Evolutionary conservation across 208 protist species (phyloP).

Genomic region (Phytomonas francai): DNA sequence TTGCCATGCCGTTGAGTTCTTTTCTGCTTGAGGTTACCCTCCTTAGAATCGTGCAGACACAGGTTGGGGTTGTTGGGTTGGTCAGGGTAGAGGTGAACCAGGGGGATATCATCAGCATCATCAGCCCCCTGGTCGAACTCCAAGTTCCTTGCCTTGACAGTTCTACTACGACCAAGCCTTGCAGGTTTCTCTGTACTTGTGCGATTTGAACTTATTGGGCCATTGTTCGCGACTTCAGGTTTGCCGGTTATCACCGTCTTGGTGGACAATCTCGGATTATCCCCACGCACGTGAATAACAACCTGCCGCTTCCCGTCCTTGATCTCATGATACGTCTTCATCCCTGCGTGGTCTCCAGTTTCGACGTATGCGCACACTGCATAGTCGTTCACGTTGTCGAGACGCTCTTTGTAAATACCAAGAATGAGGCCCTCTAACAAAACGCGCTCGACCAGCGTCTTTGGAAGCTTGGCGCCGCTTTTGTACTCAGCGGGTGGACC

Average conservation of each 20-base stretch:
- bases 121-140: neutral
- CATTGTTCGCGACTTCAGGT: neutral
- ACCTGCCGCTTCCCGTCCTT: constrained; percentile 22
- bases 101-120: constrained; percentile 2
- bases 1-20: neutral
- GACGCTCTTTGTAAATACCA: constrained; percentile 62
- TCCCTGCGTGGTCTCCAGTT: constrained; percentile 29
- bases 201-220: neutral
- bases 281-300: constrained; percentile 32
- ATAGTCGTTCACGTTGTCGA: constrained; percentile 68
- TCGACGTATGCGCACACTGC: constrained; percentile 62
- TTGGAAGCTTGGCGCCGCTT: constrained; percentile 36
- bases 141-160: neutral
- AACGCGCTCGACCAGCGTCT: constrained; percentile 53
- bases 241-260: neutral
- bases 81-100: constrained; percentile 3
- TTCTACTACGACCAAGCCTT: neutral
- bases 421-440: constrained; percentile 59
- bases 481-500: constrained; percentile 80
- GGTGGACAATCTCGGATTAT: constrained; percentile 7
- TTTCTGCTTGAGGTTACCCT: neutral
- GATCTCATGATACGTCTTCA: constrained; percentile 21
- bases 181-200: neutral
- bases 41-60: neutral
- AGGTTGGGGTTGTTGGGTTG: neutral